phyloP scores from a whole-genome alignment of 768 basidiomycete genomes.

The Phaeotremella skinneri region DNA sequence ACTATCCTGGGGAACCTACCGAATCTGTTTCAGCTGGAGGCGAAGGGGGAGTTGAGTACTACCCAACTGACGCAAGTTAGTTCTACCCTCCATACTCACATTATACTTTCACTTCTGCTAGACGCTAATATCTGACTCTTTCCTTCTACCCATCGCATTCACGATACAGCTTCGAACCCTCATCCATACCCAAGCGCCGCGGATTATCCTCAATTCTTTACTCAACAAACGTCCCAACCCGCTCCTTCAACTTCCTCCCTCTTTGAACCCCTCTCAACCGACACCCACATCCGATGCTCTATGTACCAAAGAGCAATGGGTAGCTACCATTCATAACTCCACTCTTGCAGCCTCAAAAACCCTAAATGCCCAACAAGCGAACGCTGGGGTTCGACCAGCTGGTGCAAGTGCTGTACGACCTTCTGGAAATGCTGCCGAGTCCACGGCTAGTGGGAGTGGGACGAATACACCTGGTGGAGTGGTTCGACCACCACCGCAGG shows the following conservation, averaged over 20 bases:
- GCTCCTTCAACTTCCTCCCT: conserved; percentile 13
- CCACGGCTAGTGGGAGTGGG: no score
- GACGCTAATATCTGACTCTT: not conserved
- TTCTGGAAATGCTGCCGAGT: not conserved
- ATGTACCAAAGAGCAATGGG: conserved; percentile 7
- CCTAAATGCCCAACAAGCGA: conserved; percentile 11
- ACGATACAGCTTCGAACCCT: conserved; percentile 21
- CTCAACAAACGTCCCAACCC: conserved; percentile 14
- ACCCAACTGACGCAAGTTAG: conserved; percentile 19
- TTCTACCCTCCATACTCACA: not conserved
- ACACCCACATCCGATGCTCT: conserved; percentile 5
- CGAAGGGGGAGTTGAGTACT: not conserved
- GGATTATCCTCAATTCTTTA: conserved; percentile 14
- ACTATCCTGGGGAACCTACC: conserved; percentile 22
- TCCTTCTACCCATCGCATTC: not conserved
- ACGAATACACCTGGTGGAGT: not conserved
- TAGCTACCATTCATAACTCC: conserved; percentile 8
- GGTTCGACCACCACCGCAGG: not conserved
- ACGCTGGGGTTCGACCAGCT: conserved; percentile 6
- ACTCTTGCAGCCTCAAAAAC: conserved; percentile 7
- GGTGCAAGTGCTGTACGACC: not conserved
- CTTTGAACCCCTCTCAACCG: conserved; percentile 17
- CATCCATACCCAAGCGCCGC: conserved; percentile 19
- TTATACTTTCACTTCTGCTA: not conserved
- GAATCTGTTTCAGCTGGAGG: conserved; percentile 17